Base-by-base conservation (phyloP, 2,329 filamentous ascomycete genomes). In the Curvularia sp. region DNA sequence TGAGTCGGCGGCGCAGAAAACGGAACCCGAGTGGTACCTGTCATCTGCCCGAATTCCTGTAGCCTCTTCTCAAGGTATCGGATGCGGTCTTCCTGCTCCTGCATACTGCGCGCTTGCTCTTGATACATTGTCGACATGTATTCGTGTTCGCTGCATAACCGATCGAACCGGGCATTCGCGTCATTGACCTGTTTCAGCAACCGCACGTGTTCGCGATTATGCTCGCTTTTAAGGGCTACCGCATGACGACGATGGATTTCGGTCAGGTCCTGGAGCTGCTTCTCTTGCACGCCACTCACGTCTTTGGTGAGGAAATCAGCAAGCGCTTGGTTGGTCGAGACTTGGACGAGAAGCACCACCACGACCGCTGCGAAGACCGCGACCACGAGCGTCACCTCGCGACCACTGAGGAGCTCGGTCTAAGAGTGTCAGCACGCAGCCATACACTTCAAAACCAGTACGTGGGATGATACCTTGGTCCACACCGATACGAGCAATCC, bases 21-120 rank as follows among this genome's bases (percentile, higher is more conserved):
- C 1, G 64, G 64, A 18, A 46, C n/a, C 5, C 24, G 41, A n/a
- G 30, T 18, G 5, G 22, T 13, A 4, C 41, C 52, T 13, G 53
- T 54, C 7, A 20, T 26, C 10, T 57, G 53, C 9, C 58, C 55
- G 7, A 53, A 57, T 49, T 76, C 73, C 35, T 65, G 59, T 1
- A 75, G 51, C 58, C 64, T 73, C 12, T 53, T 57, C 31, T 75
- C 64, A 18, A 77, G 66, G 10, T 75, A 73, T 3, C 55, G 47
- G 48, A 77, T 72, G 20, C 68, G 71, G n/a, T 61, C 59, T 22
- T 69, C 66, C 42, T 67, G 70, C 57, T 75, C 73, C 30, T 67
- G 55, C 22, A 49, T 55, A 33, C 26, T 30, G 44, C 53, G 65
- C 41, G 62, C 60, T 26, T 66, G 58, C 26, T 66, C 60, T 31